Conservation (phyloP, 1,139 yeast genomes). For the Geotrichum histeridarum region DNA sequence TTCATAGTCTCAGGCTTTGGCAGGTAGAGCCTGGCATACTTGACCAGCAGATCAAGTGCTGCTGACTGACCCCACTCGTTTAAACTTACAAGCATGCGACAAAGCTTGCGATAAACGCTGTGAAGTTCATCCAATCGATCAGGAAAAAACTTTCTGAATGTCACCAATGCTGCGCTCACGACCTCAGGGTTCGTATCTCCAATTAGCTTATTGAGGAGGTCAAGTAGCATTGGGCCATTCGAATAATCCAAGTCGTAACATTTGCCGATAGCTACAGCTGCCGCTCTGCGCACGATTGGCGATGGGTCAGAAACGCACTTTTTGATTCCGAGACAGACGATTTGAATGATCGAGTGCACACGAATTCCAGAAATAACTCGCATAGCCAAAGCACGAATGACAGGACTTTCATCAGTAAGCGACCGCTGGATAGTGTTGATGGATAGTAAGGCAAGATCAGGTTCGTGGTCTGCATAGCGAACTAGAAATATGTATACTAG, state of each 20-base stretch:
- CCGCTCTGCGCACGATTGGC: conserved; percentile 70
- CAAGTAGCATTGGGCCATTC: conserved; percentile 45
- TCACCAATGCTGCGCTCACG: conserved; percentile 61
- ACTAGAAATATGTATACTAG: conserved; percentile 74
- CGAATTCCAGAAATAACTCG: conserved; percentile 76
- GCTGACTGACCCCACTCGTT: conserved; percentile 75
- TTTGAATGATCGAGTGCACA: conserved; percentile 75
- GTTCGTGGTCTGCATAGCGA: conserved; percentile 77
- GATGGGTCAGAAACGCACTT: conserved; percentile 67
- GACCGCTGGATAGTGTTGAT: conserved; percentile 89
- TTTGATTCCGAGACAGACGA: conserved; percentile 66
- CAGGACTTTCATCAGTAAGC: conserved; percentile 63
- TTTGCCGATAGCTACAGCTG: conserved; percentile 73
- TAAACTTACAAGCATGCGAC: conserved; percentile 50
- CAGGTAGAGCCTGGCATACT: conserved; percentile 61
- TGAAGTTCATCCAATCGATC: conserved; percentile 65
- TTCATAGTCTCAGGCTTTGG: conserved; percentile 43
- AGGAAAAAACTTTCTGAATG: conserved; percentile 52
- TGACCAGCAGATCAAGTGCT: conserved; percentile 57
- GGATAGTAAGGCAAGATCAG: conserved; percentile 80
- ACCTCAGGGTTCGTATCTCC: conserved; percentile 64
- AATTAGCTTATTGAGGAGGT: conserved; percentile 49
- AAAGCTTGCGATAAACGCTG: conserved; percentile 59
- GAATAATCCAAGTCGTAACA: conserved; percentile 47
- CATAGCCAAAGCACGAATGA: conserved; percentile 65